Evolutionary conservation across 140 eudicot genomes (phyloP).

Genomic region (Anethum foeniculum): DNA sequence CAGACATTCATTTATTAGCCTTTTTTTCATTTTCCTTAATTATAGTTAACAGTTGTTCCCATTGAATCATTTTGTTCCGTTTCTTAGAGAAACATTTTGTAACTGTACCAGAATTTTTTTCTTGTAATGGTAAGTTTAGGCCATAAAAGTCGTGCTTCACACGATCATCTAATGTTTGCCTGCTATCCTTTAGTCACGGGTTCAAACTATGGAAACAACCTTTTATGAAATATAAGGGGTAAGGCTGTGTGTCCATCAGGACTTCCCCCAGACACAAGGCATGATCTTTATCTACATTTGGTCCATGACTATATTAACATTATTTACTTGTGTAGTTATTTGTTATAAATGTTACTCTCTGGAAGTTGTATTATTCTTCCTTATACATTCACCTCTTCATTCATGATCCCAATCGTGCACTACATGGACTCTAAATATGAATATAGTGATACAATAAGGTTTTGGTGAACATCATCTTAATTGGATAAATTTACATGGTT

Average conservation of each 20-base stretch:
- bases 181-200: no score
- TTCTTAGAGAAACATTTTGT: no score
- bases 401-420: neutral
- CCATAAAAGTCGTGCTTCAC: neutral
- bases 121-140: neutral
- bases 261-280: no score
- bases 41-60: neutral
- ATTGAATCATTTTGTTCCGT: neutral
- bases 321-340: neutral
- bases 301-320: no score
- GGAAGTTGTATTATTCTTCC: neutral
- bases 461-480: neutral
- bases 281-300: no score
- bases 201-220: no score
- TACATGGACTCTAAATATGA: neutral
- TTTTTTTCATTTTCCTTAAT: neutral
- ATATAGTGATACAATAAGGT: neutral
- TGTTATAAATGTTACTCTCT: neutral
- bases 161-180: no score
- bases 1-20: neutral
- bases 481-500: conserved; percentile 3
- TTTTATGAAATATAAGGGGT: no score
- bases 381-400: neutral
- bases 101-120: no score
- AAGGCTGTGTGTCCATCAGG: no score